Evolutionary conservation across 108 stramenopile genomes (phyloP), one percentile per base, ranked within the genome.

Genomic region (Skeletonema grethae): DNA sequence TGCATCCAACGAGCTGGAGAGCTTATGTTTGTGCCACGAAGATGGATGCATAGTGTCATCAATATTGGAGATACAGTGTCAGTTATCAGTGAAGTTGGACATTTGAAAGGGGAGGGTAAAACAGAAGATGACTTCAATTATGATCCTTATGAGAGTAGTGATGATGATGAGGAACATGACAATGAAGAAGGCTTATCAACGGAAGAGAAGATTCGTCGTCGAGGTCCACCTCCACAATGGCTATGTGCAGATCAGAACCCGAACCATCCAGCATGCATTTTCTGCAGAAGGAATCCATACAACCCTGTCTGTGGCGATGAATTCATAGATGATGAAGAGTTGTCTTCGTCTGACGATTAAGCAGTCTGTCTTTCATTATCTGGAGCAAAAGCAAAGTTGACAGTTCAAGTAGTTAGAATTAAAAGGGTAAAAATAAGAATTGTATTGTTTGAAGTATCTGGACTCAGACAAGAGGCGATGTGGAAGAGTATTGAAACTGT

Each of bases 31-130:
- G 67, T 79, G 13, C 79, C 79, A 0, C 57, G 43, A n/a, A 55
- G 79, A 30, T 79, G 79, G 79, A 53, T 79, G 71, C 79, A 79
- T 30, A 72, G 65, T 53, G 77, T 79, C 5, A 45, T 69, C 5
- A 79, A 79, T 63, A 79, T 79, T 63, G 77, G 77, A 43, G 77
- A 79, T 67, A 79, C 77, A 35, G 77, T 79, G 3, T 38, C 61
- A 5, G 63, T 72, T 3, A 72, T 79, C 28, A 72, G 66, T 20
- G 78, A 79, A 55, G 70, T 79, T 67, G 78, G 78, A 9, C 65
- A 72, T n/a, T 71, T 7, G 50, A 50, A 50, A 22, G 79, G 79
- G 5, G 67, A 79, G 24, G 79, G 79, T 1, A 62, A 67, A 57
- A 79, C 60, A 25, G 71, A 45, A 35, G 79, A 73, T 39, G 79